Percentiles rank a stretch among this genome's conserved stretches.
Evolutionary conservation across 139 green algal species (phyloP).

Genomic region (Picocystis salinarum): DNA sequence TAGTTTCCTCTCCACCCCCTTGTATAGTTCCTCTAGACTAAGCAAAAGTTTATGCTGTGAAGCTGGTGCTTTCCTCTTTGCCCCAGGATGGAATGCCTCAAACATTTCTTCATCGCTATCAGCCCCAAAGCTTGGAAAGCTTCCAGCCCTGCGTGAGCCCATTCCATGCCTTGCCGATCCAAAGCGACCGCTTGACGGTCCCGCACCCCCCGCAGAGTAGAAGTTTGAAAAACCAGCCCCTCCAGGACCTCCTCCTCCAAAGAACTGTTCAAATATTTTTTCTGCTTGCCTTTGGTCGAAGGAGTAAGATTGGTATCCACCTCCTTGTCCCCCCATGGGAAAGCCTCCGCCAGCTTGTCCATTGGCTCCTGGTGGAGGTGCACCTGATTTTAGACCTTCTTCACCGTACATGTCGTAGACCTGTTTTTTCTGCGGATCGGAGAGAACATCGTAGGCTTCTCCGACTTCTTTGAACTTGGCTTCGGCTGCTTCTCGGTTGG

Average conservation of each 20-base stretch:
- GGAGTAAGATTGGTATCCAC: not conserved
- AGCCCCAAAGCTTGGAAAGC: constrained; percentile 2
- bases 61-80: constrained; percentile 9
- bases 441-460: constrained; percentile 31
- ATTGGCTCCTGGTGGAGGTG: constrained; percentile 8
- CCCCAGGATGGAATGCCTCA: not conserved
- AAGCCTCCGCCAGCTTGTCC: constrained; percentile 2
- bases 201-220: constrained; percentile 2
- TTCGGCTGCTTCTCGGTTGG: constrained; percentile 34
- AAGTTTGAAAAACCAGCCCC: no score
- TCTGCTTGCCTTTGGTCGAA: constrained; percentile 13
- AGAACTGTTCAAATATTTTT: constrained; percentile 24
- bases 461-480: constrained; percentile 35
- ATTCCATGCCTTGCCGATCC: constrained; percentile 1
- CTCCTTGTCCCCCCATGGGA: constrained; percentile 8
- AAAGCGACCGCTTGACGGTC: not conserved
- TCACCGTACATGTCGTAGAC: constrained; percentile 21
- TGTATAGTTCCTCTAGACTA: constrained; percentile 40
- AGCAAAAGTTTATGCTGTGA: constrained; percentile 22
- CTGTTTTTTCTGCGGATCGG: constrained; percentile 9
- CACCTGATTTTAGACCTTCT: constrained; percentile 18
- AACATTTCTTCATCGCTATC: not conserved
- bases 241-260: constrained; percentile 13
- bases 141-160: not conserved
- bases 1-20: constrained; percentile 38